These are phyloP conservation scores for Pulveroboletus sp. DNA, from an alignment of 768 basidiomycete species.

Conservation along the genomic window DNA sequence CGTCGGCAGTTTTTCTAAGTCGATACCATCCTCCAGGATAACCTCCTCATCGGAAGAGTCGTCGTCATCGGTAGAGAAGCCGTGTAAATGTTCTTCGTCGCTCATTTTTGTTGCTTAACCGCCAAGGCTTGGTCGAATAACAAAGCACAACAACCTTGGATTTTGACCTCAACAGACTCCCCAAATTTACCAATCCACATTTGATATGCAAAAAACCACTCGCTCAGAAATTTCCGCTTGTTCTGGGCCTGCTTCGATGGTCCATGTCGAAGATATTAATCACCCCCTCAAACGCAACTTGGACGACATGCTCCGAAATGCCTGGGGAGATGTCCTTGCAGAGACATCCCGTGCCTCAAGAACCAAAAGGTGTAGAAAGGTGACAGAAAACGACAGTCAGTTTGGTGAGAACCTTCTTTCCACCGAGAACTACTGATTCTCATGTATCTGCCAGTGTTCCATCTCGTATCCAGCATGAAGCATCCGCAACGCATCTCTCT, in stretches of 20 bases:
- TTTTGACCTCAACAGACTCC: slow-evolving; percentile 1
- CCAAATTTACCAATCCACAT: slow-evolving; percentile 50
- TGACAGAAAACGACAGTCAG: not conserved
- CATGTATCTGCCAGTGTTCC: slow-evolving; percentile 38
- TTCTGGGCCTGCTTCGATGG: not conserved
- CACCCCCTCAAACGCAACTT: slow-evolving; percentile 18
- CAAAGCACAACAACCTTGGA: slow-evolving; percentile 18
- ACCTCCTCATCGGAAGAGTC: slow-evolving; percentile 80
- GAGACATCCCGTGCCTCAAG: not conserved
- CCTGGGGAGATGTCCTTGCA: slow-evolving; percentile 18
- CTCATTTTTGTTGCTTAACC: slow-evolving; percentile 14
- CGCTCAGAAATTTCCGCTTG: slow-evolving; percentile 32
- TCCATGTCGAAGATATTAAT: slow-evolving; percentile 8
- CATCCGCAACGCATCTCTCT: slow-evolving; percentile 40
- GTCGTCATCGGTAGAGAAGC: slow-evolving; percentile 76
- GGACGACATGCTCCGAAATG: slow-evolving; percentile 20
- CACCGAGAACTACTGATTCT: not conserved
- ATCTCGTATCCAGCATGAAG: slow-evolving; percentile 41
- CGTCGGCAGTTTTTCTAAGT: slow-evolving; percentile 75
- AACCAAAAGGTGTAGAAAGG: slow-evolving; percentile 4
- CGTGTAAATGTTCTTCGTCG: slow-evolving; percentile 54
- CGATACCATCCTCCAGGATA: slow-evolving; percentile 54
- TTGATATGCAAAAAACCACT: slow-evolving; percentile 33
- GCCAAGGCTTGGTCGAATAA: not conserved
- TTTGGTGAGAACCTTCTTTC: not conserved